Conservation (phyloP, 106 monocot species). For the Dendrobium officinale region DNA sequence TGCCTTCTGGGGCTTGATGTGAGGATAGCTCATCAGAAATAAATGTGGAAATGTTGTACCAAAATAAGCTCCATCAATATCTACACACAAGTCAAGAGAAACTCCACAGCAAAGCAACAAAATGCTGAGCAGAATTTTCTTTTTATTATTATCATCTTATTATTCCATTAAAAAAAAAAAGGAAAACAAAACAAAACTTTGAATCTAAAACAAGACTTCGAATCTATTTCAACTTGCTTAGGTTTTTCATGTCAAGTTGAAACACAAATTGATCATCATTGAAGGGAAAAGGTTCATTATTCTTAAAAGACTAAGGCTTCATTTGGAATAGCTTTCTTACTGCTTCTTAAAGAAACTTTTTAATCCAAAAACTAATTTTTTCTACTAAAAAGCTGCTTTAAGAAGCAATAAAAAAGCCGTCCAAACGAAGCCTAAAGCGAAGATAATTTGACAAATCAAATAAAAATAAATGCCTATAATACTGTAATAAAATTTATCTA, state of each 20-base stretch:
- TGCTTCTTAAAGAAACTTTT: too few relatives aligned
- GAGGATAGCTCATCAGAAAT: slow-evolving; percentile 13
- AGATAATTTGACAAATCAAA: not conserved
- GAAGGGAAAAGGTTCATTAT: not conserved
- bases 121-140: not conserved
- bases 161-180: not conserved
- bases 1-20: slow-evolving; percentile 11
- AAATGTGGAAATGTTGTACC: slow-evolving; percentile 19
- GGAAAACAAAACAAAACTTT: not conserved
- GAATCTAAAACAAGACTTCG: too few relatives aligned
- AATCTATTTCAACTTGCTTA: too few relatives aligned
- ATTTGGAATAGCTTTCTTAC: too few relatives aligned
- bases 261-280: not conserved
- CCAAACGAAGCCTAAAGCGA: not conserved
- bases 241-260: not conserved
- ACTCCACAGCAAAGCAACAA: not conserved
- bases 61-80: slow-evolving; percentile 16
- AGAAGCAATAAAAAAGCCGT: too few relatives aligned
- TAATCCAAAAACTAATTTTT: too few relatives aligned
- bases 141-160: not conserved
- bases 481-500: not conserved
- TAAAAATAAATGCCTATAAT: not conserved
- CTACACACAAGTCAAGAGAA: not conserved
- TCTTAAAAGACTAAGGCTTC: too few relatives aligned
- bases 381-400: too few relatives aligned